Base-by-base conservation (phyloP, 1,284 basidiomycete genomes). In the Meripilus lineatus region DNA sequence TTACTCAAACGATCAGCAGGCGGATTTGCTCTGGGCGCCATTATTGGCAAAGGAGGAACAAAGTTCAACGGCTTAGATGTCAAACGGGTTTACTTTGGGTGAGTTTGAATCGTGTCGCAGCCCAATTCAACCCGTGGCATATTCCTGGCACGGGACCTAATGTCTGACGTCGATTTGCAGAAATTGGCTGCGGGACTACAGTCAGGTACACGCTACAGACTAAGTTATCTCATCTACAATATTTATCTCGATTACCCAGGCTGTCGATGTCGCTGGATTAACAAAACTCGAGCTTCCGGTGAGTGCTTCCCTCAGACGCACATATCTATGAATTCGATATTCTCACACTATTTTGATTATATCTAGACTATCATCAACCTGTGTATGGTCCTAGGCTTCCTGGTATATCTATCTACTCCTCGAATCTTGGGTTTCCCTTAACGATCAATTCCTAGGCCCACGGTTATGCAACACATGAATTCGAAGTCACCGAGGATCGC, bases 401-500 rank as follows among this genome's bases (percentile, higher is more conserved):
- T 87, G 64, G 82, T 81, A 52, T 21, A 68, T 58, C 26, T 33
- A 20, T 21, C 35, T 34, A n/a, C 22, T 46, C 37, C 28, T n/a
- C 15, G 26, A 37, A n/a, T 39, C 35, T 23, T 24, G 32, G 8
- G 18, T 26, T 18, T 21, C 21, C 2, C 15, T 13, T 21, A 23
- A n/a, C 57, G n/a, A n/a, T n/a, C n/a, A n/a, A n/a, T n/a, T n/a
- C 55, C 17, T 50, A 89, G 73, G 88, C 89, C 20, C 81, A 92
- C 63, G 91, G 91, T 5, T 92, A 91, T 60, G 87, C 84, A 14
- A 89, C 86, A 0, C 68, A 75, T 40, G 90, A 93, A 64, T 96
- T 96, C 54, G 90, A 96, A 64, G 89, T 96, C 37, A 97, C 93
- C 1, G 69, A 73, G 25, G 92, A 95, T 47, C 76, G 93, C 20